Evolutionary conservation across 2,329 filamentous ascomycete species (phyloP).

Genomic region (Microdochium trichocladiopsis): DNA sequence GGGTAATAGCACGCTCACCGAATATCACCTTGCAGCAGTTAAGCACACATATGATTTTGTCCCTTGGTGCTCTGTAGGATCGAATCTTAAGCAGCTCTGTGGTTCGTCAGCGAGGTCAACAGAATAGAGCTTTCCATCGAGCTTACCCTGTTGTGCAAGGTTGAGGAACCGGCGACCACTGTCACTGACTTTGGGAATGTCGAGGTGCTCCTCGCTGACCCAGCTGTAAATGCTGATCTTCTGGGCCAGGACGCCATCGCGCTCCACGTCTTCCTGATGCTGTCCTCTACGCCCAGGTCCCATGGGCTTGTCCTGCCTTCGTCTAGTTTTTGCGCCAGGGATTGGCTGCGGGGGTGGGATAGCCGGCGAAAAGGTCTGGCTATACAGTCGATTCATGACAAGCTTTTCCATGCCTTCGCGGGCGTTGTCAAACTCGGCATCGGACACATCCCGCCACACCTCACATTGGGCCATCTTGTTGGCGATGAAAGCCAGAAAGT

Average conservation of each 20-base stretch:
- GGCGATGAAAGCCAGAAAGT: constrained; percentile 92
- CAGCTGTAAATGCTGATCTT: constrained; percentile 97
- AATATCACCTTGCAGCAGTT: constrained; percentile 99
- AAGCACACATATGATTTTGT: constrained; percentile 96
- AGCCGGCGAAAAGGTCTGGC: constrained; percentile 91
- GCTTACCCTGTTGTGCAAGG: constrained; percentile 76
- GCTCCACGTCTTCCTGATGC: constrained; percentile 95
- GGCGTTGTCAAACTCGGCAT: constrained; percentile 96
- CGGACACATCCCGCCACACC: constrained; percentile 91
- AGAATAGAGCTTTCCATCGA: not conserved
- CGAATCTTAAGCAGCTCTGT: constrained; percentile 91
- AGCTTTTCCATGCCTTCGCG: constrained; percentile 99
- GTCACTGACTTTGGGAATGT: constrained; percentile 78
- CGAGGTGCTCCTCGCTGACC: constrained; percentile 87
- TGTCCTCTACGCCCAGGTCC: constrained; percentile 86
- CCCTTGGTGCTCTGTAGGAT: constrained; percentile 89
- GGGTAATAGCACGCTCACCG: constrained; percentile 42
- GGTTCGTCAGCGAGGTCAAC: constrained; percentile 13
- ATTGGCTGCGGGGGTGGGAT: constrained; percentile 76
- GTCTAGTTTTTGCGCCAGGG: constrained; percentile 59
- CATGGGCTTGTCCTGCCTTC: constrained; percentile 61
- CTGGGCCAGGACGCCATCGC: constrained; percentile 91
- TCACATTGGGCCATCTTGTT: constrained; percentile 98
- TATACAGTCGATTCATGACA: constrained; percentile 96
- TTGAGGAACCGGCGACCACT: constrained; percentile 83